Evolutionary conservation across 2,329 filamentous ascomycete species (phyloP), one percentile per base, ranked within the genome.

Genomic region (Botryotinia convoluta): DNA sequence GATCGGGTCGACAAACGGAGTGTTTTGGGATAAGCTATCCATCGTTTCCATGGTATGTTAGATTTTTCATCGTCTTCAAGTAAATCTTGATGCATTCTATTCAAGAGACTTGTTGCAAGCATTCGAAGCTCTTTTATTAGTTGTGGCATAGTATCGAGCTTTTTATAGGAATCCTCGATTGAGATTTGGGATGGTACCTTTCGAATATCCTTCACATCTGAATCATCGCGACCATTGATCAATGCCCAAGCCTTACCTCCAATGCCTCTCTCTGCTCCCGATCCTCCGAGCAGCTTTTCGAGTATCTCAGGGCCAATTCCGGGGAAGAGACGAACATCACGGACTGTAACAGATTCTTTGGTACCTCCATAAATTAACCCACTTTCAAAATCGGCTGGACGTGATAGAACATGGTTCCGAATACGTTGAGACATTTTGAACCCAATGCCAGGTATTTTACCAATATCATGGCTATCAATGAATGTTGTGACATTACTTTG

Each of bases 111-210:
- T 20, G 84, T 85, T 0, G 92, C 86, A 3, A 98, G 84, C 74
- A 88, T 86, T n/a, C 84, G 82, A 59, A 98, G 84, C 82, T 97
- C 91, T 75, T 88, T 88, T 60, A 85, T 83, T 44, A 97, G 89
- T 74, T 90, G 87, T 1, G 88, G 82, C 69, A 91, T 80, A 0
- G 86, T 90, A 77, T 92, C 88, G 1, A 97, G 84, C 0, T 90
- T 89, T 37, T 89, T 87, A 81, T 97, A 98, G 26, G 94, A 96
- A 82, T 98, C 95, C 80, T 98, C 95, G 76, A 98, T 96, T 81
- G 93, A 96, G 80, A 98, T 97, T 82, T 98, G 95, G 1, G 89
- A 90, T 0, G 95, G 95, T 1, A 97, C 83, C 62, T 90, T 88
- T 77, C 88, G 89, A 2, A 90, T 92, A 75, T 90, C 86, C 68